phyloP scores from a whole-genome alignment of 495 filamentous ascomycete genomes.

The Podospora fimiseda region DNA sequence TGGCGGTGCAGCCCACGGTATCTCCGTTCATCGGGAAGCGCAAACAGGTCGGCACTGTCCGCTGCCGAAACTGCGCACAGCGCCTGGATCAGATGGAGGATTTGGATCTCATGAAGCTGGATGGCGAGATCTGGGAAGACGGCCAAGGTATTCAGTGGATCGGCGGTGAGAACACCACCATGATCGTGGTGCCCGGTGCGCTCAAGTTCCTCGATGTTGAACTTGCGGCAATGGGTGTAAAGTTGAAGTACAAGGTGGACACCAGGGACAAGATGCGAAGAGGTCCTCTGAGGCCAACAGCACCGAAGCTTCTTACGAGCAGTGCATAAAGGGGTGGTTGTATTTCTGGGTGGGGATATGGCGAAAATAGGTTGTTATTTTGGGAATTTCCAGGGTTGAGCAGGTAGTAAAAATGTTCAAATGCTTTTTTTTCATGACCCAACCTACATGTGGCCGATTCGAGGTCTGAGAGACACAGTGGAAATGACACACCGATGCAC shows the following conservation, averaged over 20 bases:
- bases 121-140: slow-evolving; percentile 84
- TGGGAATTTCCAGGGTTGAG: background rate
- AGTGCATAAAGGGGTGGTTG: slow-evolving; percentile 9
- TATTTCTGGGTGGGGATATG: slow-evolving; percentile 1
- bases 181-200: slow-evolving; percentile 88
- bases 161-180: slow-evolving; percentile 82
- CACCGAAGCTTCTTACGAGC: slow-evolving; percentile 13
- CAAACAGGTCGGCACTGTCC: slow-evolving; percentile 50
- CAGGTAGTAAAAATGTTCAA: too few relatives aligned
- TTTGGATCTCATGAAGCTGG: slow-evolving; percentile 50
- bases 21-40: slow-evolving; percentile 58
- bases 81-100: slow-evolving; percentile 50
- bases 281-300: slow-evolving; percentile 28
- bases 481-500: slow-evolving; percentile 14
- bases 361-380: slow-evolving; percentile 3
- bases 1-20: slow-evolving; percentile 73
- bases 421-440: background rate
- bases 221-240: slow-evolving; percentile 61
- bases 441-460: background rate
- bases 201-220: slow-evolving; percentile 92
- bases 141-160: slow-evolving; percentile 71
- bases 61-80: slow-evolving; percentile 78
- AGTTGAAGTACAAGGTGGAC: slow-evolving; percentile 63
- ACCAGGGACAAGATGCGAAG: slow-evolving; percentile 44
- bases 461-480: slow-evolving; percentile 7